Evolutionary conservation across 2,329 filamentous ascomycete genomes (phyloP).

Genomic region (Rhinocladiella similis): DNA sequence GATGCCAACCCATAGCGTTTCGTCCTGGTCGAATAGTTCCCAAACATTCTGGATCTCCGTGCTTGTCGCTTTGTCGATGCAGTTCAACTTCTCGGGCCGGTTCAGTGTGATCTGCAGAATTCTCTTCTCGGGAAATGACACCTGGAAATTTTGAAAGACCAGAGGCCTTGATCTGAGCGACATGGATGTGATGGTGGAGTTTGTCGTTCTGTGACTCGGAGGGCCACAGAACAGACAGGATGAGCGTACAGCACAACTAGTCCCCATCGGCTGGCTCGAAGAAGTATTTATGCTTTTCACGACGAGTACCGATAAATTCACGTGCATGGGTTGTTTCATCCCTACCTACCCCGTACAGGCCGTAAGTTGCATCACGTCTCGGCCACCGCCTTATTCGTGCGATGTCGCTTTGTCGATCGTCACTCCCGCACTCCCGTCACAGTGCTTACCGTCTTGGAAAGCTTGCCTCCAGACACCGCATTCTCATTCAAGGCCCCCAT

Average conservation of each 20-base stretch:
- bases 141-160: constrained; percentile 6
- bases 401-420: background rate
- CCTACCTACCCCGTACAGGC: background rate
- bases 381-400: no score
- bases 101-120: constrained; percentile 50
- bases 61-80: constrained; percentile 43
- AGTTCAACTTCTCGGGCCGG: constrained; percentile 44
- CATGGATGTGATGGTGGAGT: constrained; percentile 23
- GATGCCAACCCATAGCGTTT: constrained; percentile 41
- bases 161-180: constrained; percentile 27
- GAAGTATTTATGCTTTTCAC: background rate
- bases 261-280: background rate
- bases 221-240: background rate
- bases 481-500: background rate
- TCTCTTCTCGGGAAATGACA: constrained; percentile 45
- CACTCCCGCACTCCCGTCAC: background rate
- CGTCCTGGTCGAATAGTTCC: constrained; percentile 47
- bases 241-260: background rate
- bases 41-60: constrained; percentile 43
- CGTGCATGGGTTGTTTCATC: background rate
- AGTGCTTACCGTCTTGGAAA: no score
- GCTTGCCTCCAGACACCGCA: no score
- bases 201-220: background rate
- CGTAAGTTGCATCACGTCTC: no score
- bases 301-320: background rate